phyloP scores from a whole-genome alignment of 2,329 filamentous ascomycete genomes.

The Zalaria obscura region DNA sequence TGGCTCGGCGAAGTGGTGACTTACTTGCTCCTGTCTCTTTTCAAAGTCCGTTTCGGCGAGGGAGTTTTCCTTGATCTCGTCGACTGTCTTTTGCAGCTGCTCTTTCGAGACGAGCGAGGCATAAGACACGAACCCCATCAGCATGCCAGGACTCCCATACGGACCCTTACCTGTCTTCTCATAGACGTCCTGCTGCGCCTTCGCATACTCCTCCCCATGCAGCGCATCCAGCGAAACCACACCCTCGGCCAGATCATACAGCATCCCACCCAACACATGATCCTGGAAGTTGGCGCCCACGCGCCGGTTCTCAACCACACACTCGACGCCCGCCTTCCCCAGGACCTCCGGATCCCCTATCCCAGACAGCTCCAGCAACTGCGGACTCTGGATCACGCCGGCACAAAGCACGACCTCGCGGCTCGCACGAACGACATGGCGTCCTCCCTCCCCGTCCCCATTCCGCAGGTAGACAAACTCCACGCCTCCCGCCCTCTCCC shows the following conservation, averaged over 20 bases:
- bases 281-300: conserved; percentile 37
- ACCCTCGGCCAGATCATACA: conserved; percentile 16
- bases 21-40: conserved; percentile 18
- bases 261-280: conserved; percentile 21
- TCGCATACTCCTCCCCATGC: conserved; percentile 19
- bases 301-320: conserved; percentile 24
- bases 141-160: conserved; percentile 20
- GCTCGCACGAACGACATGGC: conserved; percentile 17
- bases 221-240: conserved; percentile 19
- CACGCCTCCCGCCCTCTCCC: conserved; percentile 18
- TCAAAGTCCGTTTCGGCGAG: conserved; percentile 20
- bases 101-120: conserved; percentile 16
- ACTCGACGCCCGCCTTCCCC: conserved; percentile 24
- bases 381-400: conserved; percentile 41
- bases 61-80: conserved; percentile 17
- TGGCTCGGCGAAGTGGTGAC: not conserved
- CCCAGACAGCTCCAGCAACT: conserved; percentile 43
- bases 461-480: conserved; percentile 21
- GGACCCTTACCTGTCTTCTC: conserved; percentile 18
- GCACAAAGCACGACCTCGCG: conserved; percentile 43
- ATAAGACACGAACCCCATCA: conserved; percentile 20
- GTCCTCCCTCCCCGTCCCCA: conserved; percentile 13
- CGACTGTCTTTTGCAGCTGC: conserved; percentile 14
- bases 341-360: conserved; percentile 34
- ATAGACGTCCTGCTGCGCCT: conserved; percentile 18